Percentiles rank a stretch among this genome's conserved stretches.
These are phyloP conservation scores for Fraxinus latifolia DNA, from an alignment of 305 asterid species.

Conservation along the genomic window DNA sequence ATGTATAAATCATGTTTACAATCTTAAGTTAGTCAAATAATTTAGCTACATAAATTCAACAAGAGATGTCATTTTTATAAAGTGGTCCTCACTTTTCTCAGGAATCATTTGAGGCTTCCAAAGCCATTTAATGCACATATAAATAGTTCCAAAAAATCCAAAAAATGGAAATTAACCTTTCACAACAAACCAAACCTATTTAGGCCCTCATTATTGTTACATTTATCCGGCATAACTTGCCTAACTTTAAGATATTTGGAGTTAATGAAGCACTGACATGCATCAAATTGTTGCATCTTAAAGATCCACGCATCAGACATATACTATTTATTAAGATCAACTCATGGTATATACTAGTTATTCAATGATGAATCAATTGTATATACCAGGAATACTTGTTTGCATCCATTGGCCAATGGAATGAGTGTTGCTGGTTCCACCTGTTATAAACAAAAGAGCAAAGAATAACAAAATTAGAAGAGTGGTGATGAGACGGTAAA, in stretches of 20 bases:
- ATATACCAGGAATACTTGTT: constrained; percentile 94
- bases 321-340: background rate
- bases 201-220: background rate
- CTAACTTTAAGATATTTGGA: background rate
- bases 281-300: background rate
- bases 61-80: background rate
- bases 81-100: background rate
- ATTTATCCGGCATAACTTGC: background rate
- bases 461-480: constrained; percentile 22
- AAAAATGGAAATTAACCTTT: background rate
- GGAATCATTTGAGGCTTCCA: background rate
- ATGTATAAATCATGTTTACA: background rate
- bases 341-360: background rate
- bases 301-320: background rate
- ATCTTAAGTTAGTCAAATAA: background rate
- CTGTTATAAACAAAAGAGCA: constrained; percentile 40
- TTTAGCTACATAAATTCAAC: background rate
- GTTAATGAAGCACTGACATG: background rate
- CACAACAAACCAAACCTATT: background rate
- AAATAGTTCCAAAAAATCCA: background rate
- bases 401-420: constrained; percentile 93
- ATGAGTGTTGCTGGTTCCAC: constrained; percentile 92
- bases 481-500: constrained; percentile 10
- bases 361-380: background rate
- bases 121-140: background rate